phyloP scores from a whole-genome alignment of 73 alveolate genomes.

The Paramecium tetraurelia region DNA sequence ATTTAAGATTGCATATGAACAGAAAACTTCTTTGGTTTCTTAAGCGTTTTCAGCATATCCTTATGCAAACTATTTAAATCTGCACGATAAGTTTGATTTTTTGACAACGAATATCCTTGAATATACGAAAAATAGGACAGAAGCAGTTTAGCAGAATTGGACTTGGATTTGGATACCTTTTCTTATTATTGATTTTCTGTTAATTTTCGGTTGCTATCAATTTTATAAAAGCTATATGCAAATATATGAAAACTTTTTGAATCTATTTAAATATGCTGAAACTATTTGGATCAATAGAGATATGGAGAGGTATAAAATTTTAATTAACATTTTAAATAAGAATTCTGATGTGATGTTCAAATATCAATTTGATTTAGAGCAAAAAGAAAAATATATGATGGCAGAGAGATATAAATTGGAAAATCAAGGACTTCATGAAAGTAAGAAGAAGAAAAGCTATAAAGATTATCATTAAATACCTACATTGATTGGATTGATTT shows the following conservation, averaged over 20 bases:
- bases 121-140: neutral
- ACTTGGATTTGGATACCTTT: neutral
- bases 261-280: constrained; percentile 25
- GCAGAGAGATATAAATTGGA: constrained; percentile 3
- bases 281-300: neutral
- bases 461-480: neutral
- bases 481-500: neutral
- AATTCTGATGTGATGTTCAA: constrained; percentile 12
- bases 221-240: neutral
- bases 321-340: neutral
- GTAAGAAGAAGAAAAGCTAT: neutral
- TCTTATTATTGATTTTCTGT: neutral
- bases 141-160: neutral
- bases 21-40: neutral
- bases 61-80: neutral
- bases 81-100: neutral
- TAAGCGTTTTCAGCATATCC: neutral
- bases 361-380: constrained; percentile 3
- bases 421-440: neutral
- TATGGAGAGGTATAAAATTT: constrained; percentile 1
- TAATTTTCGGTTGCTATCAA: neutral
- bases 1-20: neutral
- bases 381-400: constrained; percentile 26
- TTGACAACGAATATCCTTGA: neutral
- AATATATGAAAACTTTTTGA: neutral